Base-by-base conservation (phyloP, 2,329 filamentous ascomycete genomes). In the Aspergillus unguis region DNA sequence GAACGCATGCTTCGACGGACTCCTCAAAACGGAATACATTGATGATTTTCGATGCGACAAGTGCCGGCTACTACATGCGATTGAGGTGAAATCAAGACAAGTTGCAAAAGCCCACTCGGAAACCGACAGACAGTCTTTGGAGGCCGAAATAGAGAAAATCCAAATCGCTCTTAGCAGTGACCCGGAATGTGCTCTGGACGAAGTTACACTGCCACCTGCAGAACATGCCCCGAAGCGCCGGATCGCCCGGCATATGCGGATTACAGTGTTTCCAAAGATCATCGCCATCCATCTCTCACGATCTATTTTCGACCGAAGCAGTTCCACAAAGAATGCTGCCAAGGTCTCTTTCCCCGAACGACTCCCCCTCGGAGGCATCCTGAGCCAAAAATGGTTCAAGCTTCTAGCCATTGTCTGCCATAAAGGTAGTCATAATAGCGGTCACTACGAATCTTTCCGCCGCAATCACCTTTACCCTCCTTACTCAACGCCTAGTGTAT, bases 31-130 rank as follows among this genome's bases (percentile, higher is more conserved):
- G 0, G 94, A 99, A 71, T 87, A 91, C 68, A 96, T 99, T 59
- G 92, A 97, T 58, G 94, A 96, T 68, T 99, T 95, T 77, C 92
- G 89, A 62, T 99, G 94, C 74, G 94, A 96, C 64, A 88, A 85
- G 72, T 99, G 94, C 67, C 85, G 91, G 25, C 78, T 99, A n/a
- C 73, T 89, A 40, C 88, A 96, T 69, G 91, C 91, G 3, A 75
- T 89, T 48, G 77, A 84, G 29, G 72, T 80, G 46, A 82, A 90
- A 58, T 76, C 83, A 56, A 74, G 77, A 5, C 84, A 90, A 57
- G 67, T 86, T 32, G 71, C 75, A 32, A 80, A 75, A 50, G 77
- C 81, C 3, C 77, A 70, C 25, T 81, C 82, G 0, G 77, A 81
- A 4, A 69, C 68, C 23, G 82, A 80, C 58, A 80, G 75, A 61